phyloP scores from a whole-genome alignment of 345 rosid genomes.

The Hibiscus tridactylites region DNA sequence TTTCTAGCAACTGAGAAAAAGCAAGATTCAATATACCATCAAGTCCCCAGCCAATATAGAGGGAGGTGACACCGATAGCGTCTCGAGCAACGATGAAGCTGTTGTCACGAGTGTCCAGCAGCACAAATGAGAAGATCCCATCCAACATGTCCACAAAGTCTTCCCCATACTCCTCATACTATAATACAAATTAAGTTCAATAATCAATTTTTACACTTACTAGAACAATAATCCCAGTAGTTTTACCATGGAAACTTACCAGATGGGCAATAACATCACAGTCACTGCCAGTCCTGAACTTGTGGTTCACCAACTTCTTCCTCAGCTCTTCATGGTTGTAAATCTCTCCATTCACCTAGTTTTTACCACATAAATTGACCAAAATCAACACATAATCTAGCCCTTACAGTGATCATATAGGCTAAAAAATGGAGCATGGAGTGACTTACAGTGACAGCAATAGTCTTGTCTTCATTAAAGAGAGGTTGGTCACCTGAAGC shows the following conservation, averaged over 20 bases:
- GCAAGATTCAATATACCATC: constrained; percentile 41
- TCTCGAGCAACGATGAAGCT: constrained; percentile 89
- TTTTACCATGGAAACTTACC: constrained; percentile 28
- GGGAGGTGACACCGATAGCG: constrained; percentile 90
- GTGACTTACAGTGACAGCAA: constrained; percentile 66
- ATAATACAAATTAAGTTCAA: neutral
- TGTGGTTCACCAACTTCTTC: constrained; percentile 52
- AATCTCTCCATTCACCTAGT: constrained; percentile 90
- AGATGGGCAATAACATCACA: constrained; percentile 93
- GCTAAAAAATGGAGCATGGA: neutral
- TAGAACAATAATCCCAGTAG: neutral
- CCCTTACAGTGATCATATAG: neutral
- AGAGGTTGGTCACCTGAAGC: constrained; percentile 98
- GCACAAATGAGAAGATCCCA: constrained; percentile 89
- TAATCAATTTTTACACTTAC: neutral
- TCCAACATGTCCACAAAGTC: constrained; percentile 81
- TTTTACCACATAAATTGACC: neutral
- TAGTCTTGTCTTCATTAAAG: constrained; percentile 63
- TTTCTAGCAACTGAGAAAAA: neutral
- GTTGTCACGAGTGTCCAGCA: constrained; percentile 70
- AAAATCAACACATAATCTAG: neutral
- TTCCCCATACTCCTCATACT: constrained; percentile 93
- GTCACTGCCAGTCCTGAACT: constrained; percentile 82
- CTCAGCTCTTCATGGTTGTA: constrained; percentile 87
- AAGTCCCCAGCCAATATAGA: constrained; percentile 90